phyloP scores from a whole-genome alignment of 1,284 basidiomycete species.

The Trichosporon sp. region DNA sequence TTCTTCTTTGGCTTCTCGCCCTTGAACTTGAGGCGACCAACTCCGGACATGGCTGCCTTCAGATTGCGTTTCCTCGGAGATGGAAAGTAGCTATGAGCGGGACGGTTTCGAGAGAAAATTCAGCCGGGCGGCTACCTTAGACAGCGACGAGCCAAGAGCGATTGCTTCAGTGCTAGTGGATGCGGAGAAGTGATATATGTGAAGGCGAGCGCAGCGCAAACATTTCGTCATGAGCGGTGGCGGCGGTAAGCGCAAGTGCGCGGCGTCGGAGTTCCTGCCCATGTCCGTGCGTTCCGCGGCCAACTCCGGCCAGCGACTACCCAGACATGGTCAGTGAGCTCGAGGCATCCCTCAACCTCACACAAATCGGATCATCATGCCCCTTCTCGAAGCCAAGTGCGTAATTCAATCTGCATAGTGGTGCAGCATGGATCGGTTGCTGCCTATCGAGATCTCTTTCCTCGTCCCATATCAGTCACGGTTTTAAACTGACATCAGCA shows the following conservation, averaged over 20 bases:
- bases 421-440: no score
- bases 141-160: no score
- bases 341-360: not conserved
- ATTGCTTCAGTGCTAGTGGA: not conserved
- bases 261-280: not conserved
- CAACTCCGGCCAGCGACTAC: not conserved
- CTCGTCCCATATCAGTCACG: not conserved
- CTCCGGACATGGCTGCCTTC: not conserved
- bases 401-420: no score
- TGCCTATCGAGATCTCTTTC: no score
- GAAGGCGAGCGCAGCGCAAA: not conserved
- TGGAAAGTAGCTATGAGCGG: no score
- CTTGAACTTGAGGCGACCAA: constrained; percentile 48
- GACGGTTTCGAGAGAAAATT: no score
- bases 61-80: no score
- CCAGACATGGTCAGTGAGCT: not conserved
- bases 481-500: constrained; percentile 20
- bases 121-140: no score
- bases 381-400: not conserved
- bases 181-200: not conserved
- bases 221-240: not conserved
- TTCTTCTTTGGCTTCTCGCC: constrained; percentile 52
- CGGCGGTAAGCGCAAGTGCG: not conserved
- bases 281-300: not conserved
- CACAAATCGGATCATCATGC: not conserved